Percentiles rank a stretch among this genome's conserved stretches.
Conservation (phyloP, 257 asterid genomes). For the Asclepias syriaca region DNA sequence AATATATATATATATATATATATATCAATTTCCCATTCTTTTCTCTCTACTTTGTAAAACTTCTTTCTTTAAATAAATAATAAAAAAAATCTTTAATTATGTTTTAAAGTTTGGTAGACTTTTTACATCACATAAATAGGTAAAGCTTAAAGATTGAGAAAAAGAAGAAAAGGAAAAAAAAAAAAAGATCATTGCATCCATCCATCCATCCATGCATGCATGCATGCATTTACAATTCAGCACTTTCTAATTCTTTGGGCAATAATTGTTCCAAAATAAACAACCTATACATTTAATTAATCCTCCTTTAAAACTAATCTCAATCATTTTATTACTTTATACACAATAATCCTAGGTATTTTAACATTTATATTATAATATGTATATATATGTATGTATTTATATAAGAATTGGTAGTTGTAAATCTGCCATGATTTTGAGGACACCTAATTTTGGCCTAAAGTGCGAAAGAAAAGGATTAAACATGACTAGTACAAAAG, state of each 20-base stretch:
- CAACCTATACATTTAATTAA: too few species aligned
- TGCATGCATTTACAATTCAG: not conserved
- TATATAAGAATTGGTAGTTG: constrained; percentile 4
- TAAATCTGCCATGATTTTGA: constrained; percentile 12
- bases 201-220: not conserved
- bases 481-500: not conserved
- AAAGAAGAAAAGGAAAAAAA: not conserved
- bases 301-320: too few species aligned
- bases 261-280: not conserved
- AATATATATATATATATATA: not conserved
- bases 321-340: too few species aligned
- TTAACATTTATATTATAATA: too few species aligned
- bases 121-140: constrained; percentile 22
- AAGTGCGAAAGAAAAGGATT: constrained; percentile 2
- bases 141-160: constrained; percentile 7
- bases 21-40: not conserved
- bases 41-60: not conserved
- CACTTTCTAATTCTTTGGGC: not conserved
- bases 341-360: too few species aligned
- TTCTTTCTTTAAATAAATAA: not conserved
- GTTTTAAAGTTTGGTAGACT: constrained; percentile 20
- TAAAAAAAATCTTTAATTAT: too few species aligned
- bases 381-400: too few species aligned
- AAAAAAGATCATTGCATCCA: constrained; percentile 10
- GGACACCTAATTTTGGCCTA: constrained; percentile 18